A percentile compares a stretch with the other conserved stretches of the same genome.
These are phyloP conservation scores for Phytophthora podocarpi DNA, from an alignment of 352 stramenopile genomes.

Conservation along the genomic window DNA sequence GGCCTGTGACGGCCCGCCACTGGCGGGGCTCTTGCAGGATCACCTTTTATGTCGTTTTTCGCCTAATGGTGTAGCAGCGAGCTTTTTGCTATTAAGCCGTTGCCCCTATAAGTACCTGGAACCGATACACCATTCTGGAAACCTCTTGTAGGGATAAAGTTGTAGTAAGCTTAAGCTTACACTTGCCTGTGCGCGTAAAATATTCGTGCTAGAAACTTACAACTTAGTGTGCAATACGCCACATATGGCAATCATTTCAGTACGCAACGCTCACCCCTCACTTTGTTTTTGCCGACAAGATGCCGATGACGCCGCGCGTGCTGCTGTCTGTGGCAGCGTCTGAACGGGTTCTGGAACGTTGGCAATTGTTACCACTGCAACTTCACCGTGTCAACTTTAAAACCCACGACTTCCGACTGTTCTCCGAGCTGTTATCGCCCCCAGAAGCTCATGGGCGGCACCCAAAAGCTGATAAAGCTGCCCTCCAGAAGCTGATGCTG, in stretches of 20 bases:
- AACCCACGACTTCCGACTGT: background rate
- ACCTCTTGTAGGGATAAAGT: no score
- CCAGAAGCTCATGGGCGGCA: background rate
- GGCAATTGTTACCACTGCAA: background rate
- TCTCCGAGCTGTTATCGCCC: constrained; percentile 17
- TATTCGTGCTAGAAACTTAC: no score
- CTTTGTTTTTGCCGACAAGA: constrained; percentile 11
- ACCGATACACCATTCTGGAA: no score
- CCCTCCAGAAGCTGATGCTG: background rate
- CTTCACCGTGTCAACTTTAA: background rate
- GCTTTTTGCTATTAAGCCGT: no score
- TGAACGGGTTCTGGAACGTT: constrained; percentile 3
- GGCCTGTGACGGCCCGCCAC: no score
- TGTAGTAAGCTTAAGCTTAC: no score
- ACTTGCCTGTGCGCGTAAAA: no score
- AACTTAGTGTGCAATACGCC: no score
- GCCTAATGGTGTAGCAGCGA: no score
- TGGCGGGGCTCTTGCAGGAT: no score
- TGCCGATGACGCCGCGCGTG: constrained; percentile 7
- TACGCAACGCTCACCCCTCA: constrained; percentile 7
- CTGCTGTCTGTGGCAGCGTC: constrained; percentile 8
- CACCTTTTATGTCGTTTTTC: no score
- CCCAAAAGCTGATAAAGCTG: background rate
- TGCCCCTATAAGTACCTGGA: no score
- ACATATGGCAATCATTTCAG: constrained; percentile 10